Evolutionary conservation across 177 flowering plant species (phyloP), one percentile per base, ranked within the genome.

Genomic region (Tripterygium wilfordii): DNA sequence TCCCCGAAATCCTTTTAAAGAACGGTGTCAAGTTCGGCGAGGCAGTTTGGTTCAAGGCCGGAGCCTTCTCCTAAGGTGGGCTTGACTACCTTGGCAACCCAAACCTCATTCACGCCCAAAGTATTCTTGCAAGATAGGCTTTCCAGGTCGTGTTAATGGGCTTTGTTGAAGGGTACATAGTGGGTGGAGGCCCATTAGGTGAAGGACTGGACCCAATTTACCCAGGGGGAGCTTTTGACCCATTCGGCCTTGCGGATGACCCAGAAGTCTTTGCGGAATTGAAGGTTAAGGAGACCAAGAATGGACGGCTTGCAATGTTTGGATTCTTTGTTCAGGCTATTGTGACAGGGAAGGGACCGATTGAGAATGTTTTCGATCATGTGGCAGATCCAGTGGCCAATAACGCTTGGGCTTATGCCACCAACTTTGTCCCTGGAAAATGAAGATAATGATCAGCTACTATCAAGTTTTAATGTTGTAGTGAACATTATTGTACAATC

Each of bases 21-120:
- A 85, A 88, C 14, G 96, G 94, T 16, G 78, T 88, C 56, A 79
- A 68, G 49, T 86, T 86, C 54, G 95, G 95, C 0, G 95, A 86
- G 64, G 82, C 90, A 0, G 91, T 87, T 0, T 84, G 92, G 96
- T 84, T 87, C 84, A 84, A 87, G 69, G 96, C 96, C 2, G 96
- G 92, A 1, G 38, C 96, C 65, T 87, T 87, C 79, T 82, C 92
- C 0, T 89, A 83, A 49, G 96, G 91, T 7, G 95, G 95, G 3
- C 86, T 86, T 1, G 86, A 83, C 63, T 85, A 85, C 48, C 74
- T 85, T 2, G 90, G 90, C 46, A 86, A 86, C 78, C 90, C 95
- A 1, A 86, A 87, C 71, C 73, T 87, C 16, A 54, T 87, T 45
- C 96, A 87, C 22, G 89, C 96, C 6, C 96, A 87, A 52, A 87